Conservation (phyloP, 2,329 filamentous ascomycete species). For the Knoxdaviesia capensis region DNA sequence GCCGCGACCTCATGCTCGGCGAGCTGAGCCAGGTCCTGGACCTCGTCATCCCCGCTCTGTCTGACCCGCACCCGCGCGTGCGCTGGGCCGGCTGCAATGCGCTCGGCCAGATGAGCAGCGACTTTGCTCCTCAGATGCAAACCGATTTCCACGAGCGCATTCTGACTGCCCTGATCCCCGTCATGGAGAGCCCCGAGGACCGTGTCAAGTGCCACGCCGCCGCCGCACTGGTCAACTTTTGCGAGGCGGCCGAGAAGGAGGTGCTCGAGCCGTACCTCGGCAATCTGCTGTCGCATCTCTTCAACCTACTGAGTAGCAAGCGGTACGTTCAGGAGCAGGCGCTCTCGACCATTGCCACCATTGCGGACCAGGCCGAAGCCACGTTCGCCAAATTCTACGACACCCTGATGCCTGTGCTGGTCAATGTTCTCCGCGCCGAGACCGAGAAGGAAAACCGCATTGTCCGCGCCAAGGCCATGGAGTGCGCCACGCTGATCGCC, state of each 20-base stretch:
- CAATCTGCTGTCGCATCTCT: constrained; percentile 63
- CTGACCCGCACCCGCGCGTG: constrained; percentile 80
- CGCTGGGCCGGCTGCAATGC: constrained; percentile 97
- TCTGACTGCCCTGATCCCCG: constrained; percentile 78
- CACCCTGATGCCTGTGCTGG: constrained; percentile 83
- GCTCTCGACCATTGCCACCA: constrained; percentile 91
- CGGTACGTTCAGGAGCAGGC: constrained; percentile 96
- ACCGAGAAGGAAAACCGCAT: constrained; percentile 86
- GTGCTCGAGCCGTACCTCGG: constrained; percentile 87
- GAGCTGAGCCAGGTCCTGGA: constrained; percentile 89
- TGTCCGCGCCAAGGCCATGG: constrained; percentile 93
- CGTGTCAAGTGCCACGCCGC: constrained; percentile 94
- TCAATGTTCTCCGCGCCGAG: constrained; percentile 73
- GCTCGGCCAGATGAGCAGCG: constrained; percentile 98
- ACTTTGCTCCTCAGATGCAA: constrained; percentile 97
- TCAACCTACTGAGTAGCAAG: constrained; percentile 77
- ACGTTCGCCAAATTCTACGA: constrained; percentile 93
- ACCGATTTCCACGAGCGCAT: constrained; percentile 81
- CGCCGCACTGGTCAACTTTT: constrained; percentile 97
- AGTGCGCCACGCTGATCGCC: constrained; percentile 90
- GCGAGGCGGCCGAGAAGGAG: constrained; percentile 87
- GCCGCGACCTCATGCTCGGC: constrained; percentile 83
- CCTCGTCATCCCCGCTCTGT: constrained; percentile 78
- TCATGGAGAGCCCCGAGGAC: constrained; percentile 73
- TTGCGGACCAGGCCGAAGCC: constrained; percentile 92